Conservation (phyloP, 768 basidiomycete genomes). For the Kwoniella newhampshirensis region DNA sequence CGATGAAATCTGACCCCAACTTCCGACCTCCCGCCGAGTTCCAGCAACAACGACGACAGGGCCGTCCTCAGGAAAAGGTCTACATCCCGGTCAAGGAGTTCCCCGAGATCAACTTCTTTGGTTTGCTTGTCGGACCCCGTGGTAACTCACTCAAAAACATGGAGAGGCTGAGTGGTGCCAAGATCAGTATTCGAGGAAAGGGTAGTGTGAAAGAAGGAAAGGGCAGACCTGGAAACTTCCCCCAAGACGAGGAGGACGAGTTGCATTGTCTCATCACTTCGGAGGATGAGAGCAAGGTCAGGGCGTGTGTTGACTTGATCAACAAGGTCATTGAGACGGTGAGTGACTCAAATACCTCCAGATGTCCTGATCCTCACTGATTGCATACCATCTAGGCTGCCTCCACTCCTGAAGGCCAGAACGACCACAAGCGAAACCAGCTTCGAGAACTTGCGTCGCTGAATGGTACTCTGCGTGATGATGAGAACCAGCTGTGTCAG, state of each 20-base stretch:
- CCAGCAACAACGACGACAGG: slow-evolving; percentile 82
- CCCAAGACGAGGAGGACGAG: slow-evolving; percentile 97
- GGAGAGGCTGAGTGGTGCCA: slow-evolving; percentile 96
- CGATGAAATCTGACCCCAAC: slow-evolving; percentile 96
- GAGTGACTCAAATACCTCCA: slow-evolving; percentile 47
- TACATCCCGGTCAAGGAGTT: slow-evolving; percentile 99
- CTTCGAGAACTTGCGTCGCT: slow-evolving; percentile 94
- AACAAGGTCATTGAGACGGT: slow-evolving; percentile 98
- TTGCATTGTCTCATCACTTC: slow-evolving; percentile 95
- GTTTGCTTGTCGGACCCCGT: slow-evolving; percentile 93
- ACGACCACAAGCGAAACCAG: slow-evolving; percentile 98
- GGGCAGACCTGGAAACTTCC: slow-evolving; percentile 86
- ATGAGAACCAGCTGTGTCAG: slow-evolving; percentile 99
- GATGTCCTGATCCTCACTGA: not conserved
- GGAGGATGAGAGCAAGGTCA: slow-evolving; percentile 88
- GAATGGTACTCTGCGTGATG: slow-evolving; percentile 97
- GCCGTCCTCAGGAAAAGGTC: slow-evolving; percentile 93
- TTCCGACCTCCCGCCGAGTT: slow-evolving; percentile 97
- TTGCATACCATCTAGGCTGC: slow-evolving; percentile 71
- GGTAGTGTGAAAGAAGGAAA: slow-evolving; percentile 99
- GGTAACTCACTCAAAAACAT: slow-evolving; percentile 99
- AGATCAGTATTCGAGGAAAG: slow-evolving; percentile 97
- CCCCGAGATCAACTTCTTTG: slow-evolving; percentile 99
- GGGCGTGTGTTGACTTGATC: slow-evolving; percentile 87
- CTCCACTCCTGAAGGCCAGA: slow-evolving; percentile 97